These are phyloP conservation scores for Periconia digitata DNA, from an alignment of 2,329 filamentous ascomycete species.

Conservation along the genomic window DNA sequence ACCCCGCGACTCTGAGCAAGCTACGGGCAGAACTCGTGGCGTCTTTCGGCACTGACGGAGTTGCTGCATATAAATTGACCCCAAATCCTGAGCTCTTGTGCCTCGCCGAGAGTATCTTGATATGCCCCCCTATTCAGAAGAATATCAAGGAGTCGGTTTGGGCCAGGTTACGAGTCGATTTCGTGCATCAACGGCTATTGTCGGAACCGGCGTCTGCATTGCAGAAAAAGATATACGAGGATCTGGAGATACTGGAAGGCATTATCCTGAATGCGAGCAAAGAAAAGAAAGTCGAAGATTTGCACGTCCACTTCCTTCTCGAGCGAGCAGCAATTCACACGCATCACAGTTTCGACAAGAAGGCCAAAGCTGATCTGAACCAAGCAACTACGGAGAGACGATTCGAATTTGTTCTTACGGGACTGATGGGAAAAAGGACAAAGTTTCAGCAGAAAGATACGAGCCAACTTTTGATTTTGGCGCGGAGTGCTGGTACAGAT, in stretches of 20 bases:
- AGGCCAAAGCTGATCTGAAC: constrained; percentile 71
- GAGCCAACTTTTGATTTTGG: constrained; percentile 89
- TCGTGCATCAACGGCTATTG: constrained; percentile 70
- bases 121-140: constrained; percentile 50
- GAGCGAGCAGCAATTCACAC: constrained; percentile 84
- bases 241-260: constrained; percentile 59
- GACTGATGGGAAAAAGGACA: constrained; percentile 82
- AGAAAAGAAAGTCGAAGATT: constrained; percentile 22
- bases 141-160: constrained; percentile 56
- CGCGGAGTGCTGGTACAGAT: constrained; percentile 63
- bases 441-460: constrained; percentile 76
- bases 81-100: constrained; percentile 82
- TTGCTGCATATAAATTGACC: constrained; percentile 81
- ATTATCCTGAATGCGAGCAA: constrained; percentile 27
- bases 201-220: constrained; percentile 63
- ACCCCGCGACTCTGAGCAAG: constrained; percentile 38
- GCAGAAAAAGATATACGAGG: constrained; percentile 62
- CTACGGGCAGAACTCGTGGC: constrained; percentile 61
- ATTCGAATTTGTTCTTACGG: constrained; percentile 81
- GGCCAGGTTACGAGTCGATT: constrained; percentile 70
- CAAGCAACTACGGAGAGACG: constrained; percentile 67
- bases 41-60: constrained; percentile 77
- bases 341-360: constrained; percentile 77
- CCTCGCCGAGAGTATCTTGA: constrained; percentile 66
- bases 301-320: constrained; percentile 67